Evolutionary conservation across 2,329 filamentous ascomycete genomes (phyloP), one percentile per base, ranked within the genome.

Genomic region (Fusarium equiseti): DNA sequence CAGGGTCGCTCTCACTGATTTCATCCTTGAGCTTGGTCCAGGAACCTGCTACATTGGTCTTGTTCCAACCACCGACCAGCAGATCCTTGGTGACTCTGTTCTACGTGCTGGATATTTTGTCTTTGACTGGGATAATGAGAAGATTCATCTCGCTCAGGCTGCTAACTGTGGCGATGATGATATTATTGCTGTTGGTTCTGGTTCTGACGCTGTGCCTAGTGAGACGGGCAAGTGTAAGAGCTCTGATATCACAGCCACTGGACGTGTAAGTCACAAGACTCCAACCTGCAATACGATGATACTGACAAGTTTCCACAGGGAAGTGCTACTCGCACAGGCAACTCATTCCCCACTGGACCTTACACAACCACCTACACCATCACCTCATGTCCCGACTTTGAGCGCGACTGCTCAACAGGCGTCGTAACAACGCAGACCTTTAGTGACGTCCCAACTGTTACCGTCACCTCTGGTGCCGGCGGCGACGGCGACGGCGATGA

Each of bases 51-150:
- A 82, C 51, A 77, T 84, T 15, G 84, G 84, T 26, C 73, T 84
- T 2, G 75, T 78, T n/a, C 38, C 77, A 9, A 81, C 79, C 8
- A 76, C 74, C n/a, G 80, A 80, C 38, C 81, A 83, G 75, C 81
- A 83, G 70, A 82, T 84, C 16, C 76, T 84, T 13, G 82, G 82
- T 18, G 82, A 83, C 69, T 79, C 80, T 26, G 79, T 84, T 9
- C 73, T 84, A 38, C 76, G 82, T 1, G 82, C 83, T 1, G 83
- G 82, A 8, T 84, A 84, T 71, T 83, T 84, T 59, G 80, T 84
- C 16, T 84, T 83, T 48, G 82, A 84, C 66, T 83, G 82, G 80
- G 82, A 84, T 53, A 84, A 83, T 50, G 40, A 79, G 70, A 69
- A 77, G 59, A 76, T 83, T 11, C 81, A 83, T 64, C 70, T 83